These are phyloP conservation scores for Pseudogymnoascus sp. DNA, from an alignment of 2,329 filamentous ascomycete genomes.

Conservation along the genomic window DNA sequence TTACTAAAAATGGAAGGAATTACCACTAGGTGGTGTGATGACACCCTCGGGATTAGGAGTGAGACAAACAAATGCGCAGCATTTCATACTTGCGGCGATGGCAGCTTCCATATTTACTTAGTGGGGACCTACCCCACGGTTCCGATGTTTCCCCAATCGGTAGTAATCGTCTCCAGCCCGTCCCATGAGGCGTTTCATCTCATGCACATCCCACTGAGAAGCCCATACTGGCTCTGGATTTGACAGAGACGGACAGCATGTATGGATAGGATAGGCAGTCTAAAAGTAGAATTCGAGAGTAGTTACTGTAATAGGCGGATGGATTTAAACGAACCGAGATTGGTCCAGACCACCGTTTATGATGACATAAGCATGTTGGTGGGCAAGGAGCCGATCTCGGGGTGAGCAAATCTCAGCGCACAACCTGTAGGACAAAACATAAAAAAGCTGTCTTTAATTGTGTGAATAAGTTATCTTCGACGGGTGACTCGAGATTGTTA, in stretches of 20 bases:
- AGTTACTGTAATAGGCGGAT: background rate
- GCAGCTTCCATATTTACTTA: constrained; percentile 3
- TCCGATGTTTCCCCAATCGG: background rate
- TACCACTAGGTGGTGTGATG: background rate
- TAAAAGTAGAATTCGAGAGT: background rate
- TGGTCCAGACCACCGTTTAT: background rate
- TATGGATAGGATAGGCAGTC: background rate
- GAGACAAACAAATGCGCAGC: background rate
- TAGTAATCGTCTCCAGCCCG: background rate
- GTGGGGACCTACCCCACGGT: background rate
- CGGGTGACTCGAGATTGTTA: background rate
- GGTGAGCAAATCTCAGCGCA: background rate
- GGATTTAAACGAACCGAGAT: background rate
- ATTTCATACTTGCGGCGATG: background rate
- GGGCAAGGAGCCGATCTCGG: background rate
- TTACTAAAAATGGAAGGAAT: constrained; percentile 1
- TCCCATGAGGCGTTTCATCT: background rate
- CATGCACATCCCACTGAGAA: background rate
- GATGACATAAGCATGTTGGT: background rate
- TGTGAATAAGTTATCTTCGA: background rate
- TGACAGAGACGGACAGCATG: background rate
- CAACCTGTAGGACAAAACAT: background rate
- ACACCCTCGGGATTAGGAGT: background rate
- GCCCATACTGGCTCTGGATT: background rate
- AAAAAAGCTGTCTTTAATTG: background rate